Conservation (phyloP, 371 early-diverging fungal species). For the Rhizopus stolonifer region DNA sequence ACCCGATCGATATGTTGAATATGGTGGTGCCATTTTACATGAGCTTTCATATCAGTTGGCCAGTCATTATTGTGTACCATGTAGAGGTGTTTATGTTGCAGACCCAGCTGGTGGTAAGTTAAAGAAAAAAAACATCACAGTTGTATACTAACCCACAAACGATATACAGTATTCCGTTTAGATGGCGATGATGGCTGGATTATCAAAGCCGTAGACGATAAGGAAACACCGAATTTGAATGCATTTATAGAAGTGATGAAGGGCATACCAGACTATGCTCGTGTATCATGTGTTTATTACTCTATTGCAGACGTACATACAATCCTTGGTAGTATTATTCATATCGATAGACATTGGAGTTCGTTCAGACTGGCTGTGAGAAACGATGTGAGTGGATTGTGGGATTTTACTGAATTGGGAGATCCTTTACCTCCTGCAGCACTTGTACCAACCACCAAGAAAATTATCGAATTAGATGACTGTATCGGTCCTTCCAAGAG, state of each 20-base stretch:
- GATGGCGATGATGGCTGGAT: slow-evolving; percentile 85
- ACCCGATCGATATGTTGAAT: slow-evolving; percentile 78
- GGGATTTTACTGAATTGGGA: slow-evolving; percentile 73
- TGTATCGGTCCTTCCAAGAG: slow-evolving; percentile 59
- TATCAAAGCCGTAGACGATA: slow-evolving; percentile 69
- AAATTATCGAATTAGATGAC: slow-evolving; percentile 57
- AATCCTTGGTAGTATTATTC: slow-evolving; percentile 68
- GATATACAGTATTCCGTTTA: slow-evolving; percentile 69
- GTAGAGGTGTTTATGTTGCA: slow-evolving; percentile 85
- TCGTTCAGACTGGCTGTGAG: slow-evolving; percentile 73
- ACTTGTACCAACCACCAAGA: slow-evolving; percentile 56
- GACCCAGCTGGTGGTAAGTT: slow-evolving; percentile 52
- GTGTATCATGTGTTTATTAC: slow-evolving; percentile 81
- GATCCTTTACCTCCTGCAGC: slow-evolving; percentile 44
- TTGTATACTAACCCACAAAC: no score
- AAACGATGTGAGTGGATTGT: slow-evolving; percentile 75
- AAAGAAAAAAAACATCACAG: neutral
- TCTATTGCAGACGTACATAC: slow-evolving; percentile 79
- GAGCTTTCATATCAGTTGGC: slow-evolving; percentile 90
- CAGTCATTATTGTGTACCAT: slow-evolving; percentile 74
- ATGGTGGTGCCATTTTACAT: slow-evolving; percentile 87
- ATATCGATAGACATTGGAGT: slow-evolving; percentile 81
- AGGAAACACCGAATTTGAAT: slow-evolving; percentile 70
- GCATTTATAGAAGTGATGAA: slow-evolving; percentile 78
- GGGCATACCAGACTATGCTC: slow-evolving; percentile 70